These are phyloP conservation scores for Bondarzewia mesenterica DNA, from an alignment of 1,284 basidiomycete species.

Conservation along the genomic window DNA sequence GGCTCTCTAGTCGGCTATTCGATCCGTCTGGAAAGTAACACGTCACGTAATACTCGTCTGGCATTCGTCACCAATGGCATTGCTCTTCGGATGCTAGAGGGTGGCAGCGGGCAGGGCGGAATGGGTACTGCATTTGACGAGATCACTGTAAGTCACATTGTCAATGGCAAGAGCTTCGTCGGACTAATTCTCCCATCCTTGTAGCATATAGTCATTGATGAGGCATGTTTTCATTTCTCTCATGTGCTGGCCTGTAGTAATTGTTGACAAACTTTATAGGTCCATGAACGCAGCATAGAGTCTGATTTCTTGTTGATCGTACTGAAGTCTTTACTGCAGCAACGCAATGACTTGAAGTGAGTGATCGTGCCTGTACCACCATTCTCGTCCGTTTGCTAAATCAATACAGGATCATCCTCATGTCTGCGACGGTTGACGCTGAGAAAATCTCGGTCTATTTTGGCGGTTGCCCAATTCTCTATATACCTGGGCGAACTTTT, in stretches of 20 bases:
- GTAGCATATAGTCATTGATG: slow-evolving; percentile 83
- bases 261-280: slow-evolving; percentile 19
- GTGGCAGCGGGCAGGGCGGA: slow-evolving; percentile 55
- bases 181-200: background rate
- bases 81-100: slow-evolving; percentile 93
- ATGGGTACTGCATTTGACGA: slow-evolving; percentile 84
- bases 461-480: slow-evolving; percentile 81
- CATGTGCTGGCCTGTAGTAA: background rate
- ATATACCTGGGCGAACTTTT: slow-evolving; percentile 95
- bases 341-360: slow-evolving; percentile 80
- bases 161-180: slow-evolving; percentile 1
- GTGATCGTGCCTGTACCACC: slow-evolving; percentile 9
- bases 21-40: slow-evolving; percentile 89
- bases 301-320: slow-evolving; percentile 97
- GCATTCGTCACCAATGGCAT: slow-evolving; percentile 94
- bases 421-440: slow-evolving; percentile 96
- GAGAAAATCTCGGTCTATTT: slow-evolving; percentile 94
- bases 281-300: slow-evolving; percentile 95
- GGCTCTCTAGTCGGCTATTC: slow-evolving; percentile 91
- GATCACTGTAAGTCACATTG: slow-evolving; percentile 59
- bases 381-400: slow-evolving; percentile 1
- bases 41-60: slow-evolving; percentile 73
- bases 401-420: slow-evolving; percentile 75
- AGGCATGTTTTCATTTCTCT: slow-evolving; percentile 42
- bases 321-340: slow-evolving; percentile 79